Evolutionary conservation across 306 rosid species (phyloP).

Genomic region (Lathyrus tuberosus): DNA sequence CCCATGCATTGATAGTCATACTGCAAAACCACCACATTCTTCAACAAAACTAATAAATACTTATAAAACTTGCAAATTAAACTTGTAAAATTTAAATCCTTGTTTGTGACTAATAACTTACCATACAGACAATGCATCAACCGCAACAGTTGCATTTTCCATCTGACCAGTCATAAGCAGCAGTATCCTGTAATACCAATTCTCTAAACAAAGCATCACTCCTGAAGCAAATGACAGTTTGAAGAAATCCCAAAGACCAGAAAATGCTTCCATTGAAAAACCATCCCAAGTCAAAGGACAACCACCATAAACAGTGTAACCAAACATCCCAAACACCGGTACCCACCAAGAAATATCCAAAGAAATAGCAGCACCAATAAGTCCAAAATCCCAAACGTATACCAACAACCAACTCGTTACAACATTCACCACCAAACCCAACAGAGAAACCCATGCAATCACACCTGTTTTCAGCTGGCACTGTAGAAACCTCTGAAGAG

Average conservation of each 20-base stretch:
- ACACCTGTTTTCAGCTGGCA: constrained; percentile 58
- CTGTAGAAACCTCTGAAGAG: constrained; percentile 71
- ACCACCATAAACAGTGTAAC: constrained; percentile 52
- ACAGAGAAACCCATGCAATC: constrained; percentile 61
- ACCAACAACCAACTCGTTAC: constrained; percentile 54
- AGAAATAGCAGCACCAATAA: constrained; percentile 68
- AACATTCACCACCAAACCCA: constrained; percentile 49
- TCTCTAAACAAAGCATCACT: constrained; percentile 74
- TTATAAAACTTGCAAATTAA: background rate
- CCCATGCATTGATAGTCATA: constrained; percentile 82
- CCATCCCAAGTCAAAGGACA: constrained; percentile 78
- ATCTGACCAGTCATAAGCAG: constrained; percentile 70
- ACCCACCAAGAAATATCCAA: constrained; percentile 75
- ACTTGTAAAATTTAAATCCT: background rate
- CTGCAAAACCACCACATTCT: constrained; percentile 40
- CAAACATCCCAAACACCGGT: constrained; percentile 54
- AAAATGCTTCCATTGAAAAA: constrained; percentile 60
- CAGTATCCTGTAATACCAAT: constrained; percentile 73
- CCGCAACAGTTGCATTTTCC: constrained; percentile 64
- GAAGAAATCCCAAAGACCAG: constrained; percentile 69
- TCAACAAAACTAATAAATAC: background rate
- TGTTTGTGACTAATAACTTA: constrained; percentile 9
- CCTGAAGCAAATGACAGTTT: constrained; percentile 74
- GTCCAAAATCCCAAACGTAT: constrained; percentile 54
- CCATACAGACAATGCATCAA: constrained; percentile 83